Base-by-base conservation (phyloP, 2,329 filamentous ascomycete species). In the Lanzia echinophila region DNA sequence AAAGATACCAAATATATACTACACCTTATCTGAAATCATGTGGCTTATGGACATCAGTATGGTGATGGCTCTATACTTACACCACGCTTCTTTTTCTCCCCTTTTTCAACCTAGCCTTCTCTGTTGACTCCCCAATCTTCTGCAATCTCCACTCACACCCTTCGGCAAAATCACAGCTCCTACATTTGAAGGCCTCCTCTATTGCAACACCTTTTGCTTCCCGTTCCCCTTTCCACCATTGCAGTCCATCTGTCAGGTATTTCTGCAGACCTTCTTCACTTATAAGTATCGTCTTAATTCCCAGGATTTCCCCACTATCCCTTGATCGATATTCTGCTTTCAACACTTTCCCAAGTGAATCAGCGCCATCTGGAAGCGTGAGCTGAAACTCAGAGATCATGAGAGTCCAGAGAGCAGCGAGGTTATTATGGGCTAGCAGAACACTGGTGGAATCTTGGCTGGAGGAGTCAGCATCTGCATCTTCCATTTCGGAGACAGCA, bases 131-230 rank as follows among this genome's bases (percentile, higher is more conserved):
- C 56, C 82, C 77, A 52, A 91, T 82, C 69, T 87, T 85, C 11
- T 76, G 75, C 62, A 79, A 75, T 36, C 91, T 76, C 92, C 92
- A 97, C 12, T 79, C 77, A 68, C 92, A 97, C 2, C 74, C 76
- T 2, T 88, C 84, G 0, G 78, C 81, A 68, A 96, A 96, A 60
- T 95, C 90, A 65, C 92, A 97, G 22, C 78, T 82, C 19, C 82
- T 74, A 67, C 92, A 97, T 69, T 96, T 97, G 71, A 86, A 95
- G 0, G 89, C 88, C 62, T 96, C 91, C 64, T 91, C 85, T 6
- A 95, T 78, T 6, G 81, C 77, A 2, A 96, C 91, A 0, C 92
- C 92, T 7, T 77, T 76, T 0, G 90, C 82, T 47, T 79, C 72
- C 15, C 91, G 75, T 62, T 86, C 75, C 1, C 91, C 92, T 32